A percentile compares a stretch with the other conserved stretches of the same genome.
Evolutionary conservation across 768 basidiomycete genomes (phyloP).

Genomic region (Tricholoma flavovirens): DNA sequence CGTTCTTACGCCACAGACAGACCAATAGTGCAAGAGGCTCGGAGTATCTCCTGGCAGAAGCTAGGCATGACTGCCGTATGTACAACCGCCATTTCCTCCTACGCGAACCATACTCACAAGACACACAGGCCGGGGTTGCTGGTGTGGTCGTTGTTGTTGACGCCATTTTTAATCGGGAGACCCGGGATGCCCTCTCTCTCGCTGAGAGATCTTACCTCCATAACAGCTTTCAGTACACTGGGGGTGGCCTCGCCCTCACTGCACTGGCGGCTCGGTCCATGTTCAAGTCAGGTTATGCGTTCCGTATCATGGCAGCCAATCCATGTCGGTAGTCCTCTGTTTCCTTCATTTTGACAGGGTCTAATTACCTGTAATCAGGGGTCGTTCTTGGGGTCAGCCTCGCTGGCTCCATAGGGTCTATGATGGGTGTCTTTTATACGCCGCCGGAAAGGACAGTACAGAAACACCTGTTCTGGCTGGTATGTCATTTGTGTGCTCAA

Average conservation of each 20-base stretch:
- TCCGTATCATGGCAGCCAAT: constrained; percentile 76
- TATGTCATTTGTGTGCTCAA: constrained; percentile 24
- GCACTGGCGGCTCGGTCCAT: constrained; percentile 75
- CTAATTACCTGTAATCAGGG: constrained; percentile 38
- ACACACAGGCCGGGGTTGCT: constrained; percentile 59
- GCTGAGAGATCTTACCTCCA: constrained; percentile 68
- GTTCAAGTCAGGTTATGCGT: constrained; percentile 62
- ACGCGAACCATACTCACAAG: background rate
- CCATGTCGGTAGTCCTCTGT: constrained; percentile 56
- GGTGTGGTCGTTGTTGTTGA: constrained; percentile 62
- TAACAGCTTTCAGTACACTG: constrained; percentile 79
- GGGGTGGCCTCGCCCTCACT: constrained; percentile 69
- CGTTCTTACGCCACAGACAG: constrained; percentile 48
- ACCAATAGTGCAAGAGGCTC: constrained; percentile 24
- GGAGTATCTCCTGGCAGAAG: constrained; percentile 29
- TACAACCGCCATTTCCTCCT: constrained; percentile 4
- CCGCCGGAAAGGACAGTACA: constrained; percentile 69
- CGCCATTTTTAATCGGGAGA: constrained; percentile 71
- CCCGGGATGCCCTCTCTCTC: constrained; percentile 56
- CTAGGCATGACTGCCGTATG: constrained; percentile 48
- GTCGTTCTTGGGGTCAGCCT: constrained; percentile 78
- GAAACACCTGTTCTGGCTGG: constrained; percentile 81
- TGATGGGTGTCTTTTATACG: constrained; percentile 79
- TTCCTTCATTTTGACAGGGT: background rate
- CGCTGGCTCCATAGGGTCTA: constrained; percentile 73